Evolutionary conservation across 306 rosid genomes (phyloP), one percentile per base, ranked within the genome.

Genomic region (Styphnolobium japonicum): DNA sequence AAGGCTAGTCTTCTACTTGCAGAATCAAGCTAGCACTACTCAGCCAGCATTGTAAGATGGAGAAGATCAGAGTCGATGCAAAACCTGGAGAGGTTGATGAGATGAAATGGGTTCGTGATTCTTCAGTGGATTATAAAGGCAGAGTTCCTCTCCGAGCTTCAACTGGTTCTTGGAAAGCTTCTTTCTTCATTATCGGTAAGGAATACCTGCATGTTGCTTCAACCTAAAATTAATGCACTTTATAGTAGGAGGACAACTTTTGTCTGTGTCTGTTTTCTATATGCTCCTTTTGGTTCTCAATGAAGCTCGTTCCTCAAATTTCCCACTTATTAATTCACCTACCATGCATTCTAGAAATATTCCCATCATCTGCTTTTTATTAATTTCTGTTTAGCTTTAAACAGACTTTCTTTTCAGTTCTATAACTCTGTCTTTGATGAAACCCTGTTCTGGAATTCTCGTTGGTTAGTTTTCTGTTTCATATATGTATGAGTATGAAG

Each of bases 91-190:
- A 60, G 16, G 39, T 27, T 77, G 80, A 78, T 27, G 77, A 85
- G 63, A 76, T 66, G 29, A 81, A 53, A 61, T 85, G 83, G 87
- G 94, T 90, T 74, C 53, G 69, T 81, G 94, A 90, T 85, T 86
- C 89, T 86, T 90, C 92, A 9, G 60, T 86, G 2, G 94, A 90
- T 82, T 81, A 88, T 52, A 79, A 83, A 76, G 88, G 91, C 42
- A 79, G 34, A 19, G 51, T 85, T 74, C 94, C 94, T 46, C 91
- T 86, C 2, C 63, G 94, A 76, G 85, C 88, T 81, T 85, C 94
- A 23, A 90, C 92, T 63, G 94, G 94, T 78, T 82, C 83, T 45
- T 90, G 94, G 94, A 90, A 86, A 83, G 90, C 94, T 66, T 79
- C 94, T 27, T 27, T 87, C 83, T 90, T 86, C 80, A 86, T 90